Evolutionary conservation across 2,329 filamentous ascomycete species (phyloP), one percentile per base, ranked within the genome.

Genomic region (Cordyceps militaris): DNA sequence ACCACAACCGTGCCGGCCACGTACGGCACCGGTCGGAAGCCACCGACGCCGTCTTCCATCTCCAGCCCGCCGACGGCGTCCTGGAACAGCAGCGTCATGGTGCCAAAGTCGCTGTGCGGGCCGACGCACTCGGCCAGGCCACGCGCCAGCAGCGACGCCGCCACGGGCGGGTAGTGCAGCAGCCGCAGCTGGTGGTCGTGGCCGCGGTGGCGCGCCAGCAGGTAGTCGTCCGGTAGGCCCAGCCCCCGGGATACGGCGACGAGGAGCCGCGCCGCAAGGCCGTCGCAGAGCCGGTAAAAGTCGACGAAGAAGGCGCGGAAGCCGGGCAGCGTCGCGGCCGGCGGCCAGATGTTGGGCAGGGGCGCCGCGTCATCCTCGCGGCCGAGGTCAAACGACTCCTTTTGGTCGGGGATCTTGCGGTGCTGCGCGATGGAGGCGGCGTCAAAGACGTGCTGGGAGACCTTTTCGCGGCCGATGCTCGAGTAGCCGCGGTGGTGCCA

Each of bases 221-320:
- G 92, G 75, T 85, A 93, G 2, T 67, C 67, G 63, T 84, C 78
- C 0, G 83, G 79, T 8, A 92, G 74, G 1, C 80, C 84, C 78
- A 93, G 82, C 0, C 87, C 89, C 14, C 91, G 73, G 1, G 88
- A 88, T 58, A 93, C 87, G 7, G 88, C 87, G 3, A 85, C 78
- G 84, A 94, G 91, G 28, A 93, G 79, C 60, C 88, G 75, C 47
- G 81, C 76, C 70, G 95, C 87, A 38, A 95, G 72, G 16, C 74
- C 69, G 69, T 90, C 89, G 70, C 89, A 92, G 58, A 78, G 78
- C 16, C 79, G 77, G 63, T 87, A 88, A 70, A 95, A 95, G 1
- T 71, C 70, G 54, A 84, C 66, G 64, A 66, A 67, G 24, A 67
- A 66, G 1, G 36, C 57, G 30, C 65, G 59, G 49, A 67, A 64